Percentiles rank a stretch among this genome's conserved stretches.
phyloP scores from a whole-genome alignment of 2,329 filamentous ascomycete genomes.

The Clonostachys chloroleuca region DNA sequence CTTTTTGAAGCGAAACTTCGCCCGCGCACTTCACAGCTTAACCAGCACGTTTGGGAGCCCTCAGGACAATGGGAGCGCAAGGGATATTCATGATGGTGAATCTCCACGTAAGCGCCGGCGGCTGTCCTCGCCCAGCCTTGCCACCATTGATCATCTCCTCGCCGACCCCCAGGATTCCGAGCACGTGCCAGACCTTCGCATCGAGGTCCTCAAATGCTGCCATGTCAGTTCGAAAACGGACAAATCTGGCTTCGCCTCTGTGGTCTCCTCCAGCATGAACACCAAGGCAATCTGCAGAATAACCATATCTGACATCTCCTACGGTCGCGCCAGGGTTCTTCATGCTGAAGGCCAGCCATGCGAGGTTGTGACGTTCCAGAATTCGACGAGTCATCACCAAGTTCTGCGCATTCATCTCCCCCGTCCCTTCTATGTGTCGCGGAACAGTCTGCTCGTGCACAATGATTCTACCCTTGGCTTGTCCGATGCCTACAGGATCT shows the following conservation, averaged over 20 bases:
- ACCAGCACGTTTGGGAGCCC: neutral
- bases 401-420: slow-evolving; percentile 43
- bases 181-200: slow-evolving; percentile 37
- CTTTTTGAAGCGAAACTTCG: slow-evolving; percentile 2
- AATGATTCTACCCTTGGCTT: slow-evolving; percentile 42
- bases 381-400: slow-evolving; percentile 36
- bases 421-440: slow-evolving; percentile 39
- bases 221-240: slow-evolving; percentile 40
- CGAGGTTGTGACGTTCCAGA: slow-evolving; percentile 44
- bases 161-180: slow-evolving; percentile 19
- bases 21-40: neutral
- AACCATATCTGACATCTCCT: slow-evolving; percentile 25
- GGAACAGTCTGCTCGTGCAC: slow-evolving; percentile 43
- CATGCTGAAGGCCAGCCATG: slow-evolving; percentile 52
- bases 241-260: slow-evolving; percentile 15
- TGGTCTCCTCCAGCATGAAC: slow-evolving; percentile 19
- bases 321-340: slow-evolving; percentile 33
- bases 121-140: slow-evolving; percentile 27
- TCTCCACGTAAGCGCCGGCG: slow-evolving; percentile 41
- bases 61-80: neutral
- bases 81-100: slow-evolving; percentile 11
- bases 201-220: slow-evolving; percentile 48
- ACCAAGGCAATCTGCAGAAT: slow-evolving; percentile 30
- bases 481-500: slow-evolving; percentile 43
- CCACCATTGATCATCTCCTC: slow-evolving; percentile 23